These are phyloP conservation scores for Dothistroma septosporum DNA, from an alignment of 2,329 filamentous ascomycete genomes.

Conservation along the genomic window DNA sequence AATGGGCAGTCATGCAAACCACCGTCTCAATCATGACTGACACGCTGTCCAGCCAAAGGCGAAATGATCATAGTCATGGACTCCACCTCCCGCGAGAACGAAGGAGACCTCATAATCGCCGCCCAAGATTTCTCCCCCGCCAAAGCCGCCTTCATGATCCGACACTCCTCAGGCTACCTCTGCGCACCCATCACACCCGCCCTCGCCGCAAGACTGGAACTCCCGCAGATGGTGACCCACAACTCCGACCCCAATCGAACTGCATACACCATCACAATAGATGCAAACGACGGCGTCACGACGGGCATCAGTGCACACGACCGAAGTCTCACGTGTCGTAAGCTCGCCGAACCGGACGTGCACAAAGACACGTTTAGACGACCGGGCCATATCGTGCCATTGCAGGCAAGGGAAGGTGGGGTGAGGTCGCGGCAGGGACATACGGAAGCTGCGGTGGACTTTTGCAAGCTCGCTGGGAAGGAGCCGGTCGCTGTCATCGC, in stretches of 20 bases:
- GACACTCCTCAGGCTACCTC: conserved; percentile 81
- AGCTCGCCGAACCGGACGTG: conserved; percentile 64
- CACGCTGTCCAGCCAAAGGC: conserved; percentile 44
- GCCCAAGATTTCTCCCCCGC: conserved; percentile 76
- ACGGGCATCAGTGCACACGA: conserved; percentile 92
- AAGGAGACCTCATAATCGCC: conserved; percentile 96
- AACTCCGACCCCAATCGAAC: conserved; percentile 78
- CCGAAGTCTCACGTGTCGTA: conserved; percentile 73
- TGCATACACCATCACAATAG: conserved; percentile 87
- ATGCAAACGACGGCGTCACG: conserved; percentile 67
- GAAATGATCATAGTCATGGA: conserved; percentile 97
- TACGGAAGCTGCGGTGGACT: conserved; percentile 89
- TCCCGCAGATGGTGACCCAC: conserved; percentile 85
- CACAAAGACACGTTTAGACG: conserved; percentile 64
- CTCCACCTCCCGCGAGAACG: conserved; percentile 87
- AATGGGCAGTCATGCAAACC: not conserved
- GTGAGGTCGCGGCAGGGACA: conserved; percentile 77
- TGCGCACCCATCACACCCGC: conserved; percentile 75
- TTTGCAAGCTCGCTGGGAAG: conserved; percentile 81
- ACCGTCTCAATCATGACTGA: conserved; percentile 1
- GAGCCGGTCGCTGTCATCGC: conserved; percentile 75
- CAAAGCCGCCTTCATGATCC: conserved; percentile 95
- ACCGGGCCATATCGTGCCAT: conserved; percentile 85
- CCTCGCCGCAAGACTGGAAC: conserved; percentile 65
- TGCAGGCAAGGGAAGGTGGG: conserved; percentile 74